Evolutionary conservation across 2,329 filamentous ascomycete species (phyloP).

Genomic region (Nectriaceae sp.): DNA sequence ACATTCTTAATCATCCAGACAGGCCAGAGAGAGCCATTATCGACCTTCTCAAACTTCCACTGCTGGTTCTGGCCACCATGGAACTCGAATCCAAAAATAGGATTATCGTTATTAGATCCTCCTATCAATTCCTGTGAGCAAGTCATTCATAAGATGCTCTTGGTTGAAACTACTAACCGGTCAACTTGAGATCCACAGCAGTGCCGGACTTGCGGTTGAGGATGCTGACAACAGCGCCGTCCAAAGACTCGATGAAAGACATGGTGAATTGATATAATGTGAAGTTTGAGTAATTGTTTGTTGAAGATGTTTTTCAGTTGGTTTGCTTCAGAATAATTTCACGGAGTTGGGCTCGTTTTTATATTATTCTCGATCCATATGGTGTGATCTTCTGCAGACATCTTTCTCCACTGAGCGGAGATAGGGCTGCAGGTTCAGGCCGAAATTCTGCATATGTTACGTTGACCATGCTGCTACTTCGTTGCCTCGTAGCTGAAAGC

Average conservation of each 20-base stretch:
- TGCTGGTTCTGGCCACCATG: background rate
- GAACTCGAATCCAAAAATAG: conserved; percentile 1
- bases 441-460: background rate
- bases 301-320: background rate
- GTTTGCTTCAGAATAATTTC: background rate
- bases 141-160: background rate
- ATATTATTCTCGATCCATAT: background rate
- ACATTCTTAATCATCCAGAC: conserved; percentile 3
- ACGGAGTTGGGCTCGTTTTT: background rate
- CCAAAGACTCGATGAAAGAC: conserved; percentile 1
- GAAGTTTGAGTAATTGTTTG: background rate
- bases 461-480: background rate
- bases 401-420: too few relatives aligned
- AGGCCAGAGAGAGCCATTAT: background rate
- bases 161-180: background rate
- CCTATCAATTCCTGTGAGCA: background rate
- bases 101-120: background rate
- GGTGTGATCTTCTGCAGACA: background rate
- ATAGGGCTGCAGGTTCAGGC: background rate
- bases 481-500: background rate
- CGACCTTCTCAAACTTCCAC: conserved; percentile 2
- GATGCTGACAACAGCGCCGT: conserved; percentile 3
- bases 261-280: background rate
- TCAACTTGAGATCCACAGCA: conserved; percentile 2
- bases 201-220: conserved; percentile 1